Evolutionary conservation across 23 red algal species (phyloP), one percentile per base, ranked within the genome.

Genomic region (Cyanidioschyzon merolae): DNA sequence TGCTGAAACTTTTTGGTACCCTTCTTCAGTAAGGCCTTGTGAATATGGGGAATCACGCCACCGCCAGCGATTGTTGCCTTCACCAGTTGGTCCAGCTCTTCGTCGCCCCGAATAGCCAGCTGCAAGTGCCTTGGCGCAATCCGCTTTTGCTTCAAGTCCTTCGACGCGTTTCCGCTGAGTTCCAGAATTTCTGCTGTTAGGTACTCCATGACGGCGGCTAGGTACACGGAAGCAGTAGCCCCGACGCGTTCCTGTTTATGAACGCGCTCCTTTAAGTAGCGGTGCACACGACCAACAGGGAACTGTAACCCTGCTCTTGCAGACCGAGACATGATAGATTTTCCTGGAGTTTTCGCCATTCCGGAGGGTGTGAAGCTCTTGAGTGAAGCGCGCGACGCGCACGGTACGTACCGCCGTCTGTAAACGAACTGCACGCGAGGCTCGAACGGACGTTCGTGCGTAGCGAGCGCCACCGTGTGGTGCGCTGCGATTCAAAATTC

Each of bases 21-120:
- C 30, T 77, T 77, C 75, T 77, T 77, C 38, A 77, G 2, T 21
- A 95, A 82, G 35, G 80, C 83, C 82, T 83, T 88, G 67, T 95
- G 79, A 58, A 95, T 95, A 37, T 95, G 87, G 1, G 90, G 90
- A 51, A 95, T 85, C 34, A 95, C 90, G 78, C 90, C 90, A 1
- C 90, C 90, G 17, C 90, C 90, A 18, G 90, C 90, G 76, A 95
- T 95, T 34, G 90, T 95, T 30, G 90, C 90, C 68, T 95, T 86
- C 17, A 95, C 86, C 24, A 95, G 80, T 41, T 75, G 79, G 74
- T 95, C 90, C 36, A 95, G 76, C 67, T 95, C 90, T 31, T 95
- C 90, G 38, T 95, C 90, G 12, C 90, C 90, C 24, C 90, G 90
- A 68, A 95, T 89, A 7, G 90, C 90, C 34, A 95, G 82, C 78